Base-by-base conservation (phyloP, 257 asterid species). In the Petunia secreta region DNA sequence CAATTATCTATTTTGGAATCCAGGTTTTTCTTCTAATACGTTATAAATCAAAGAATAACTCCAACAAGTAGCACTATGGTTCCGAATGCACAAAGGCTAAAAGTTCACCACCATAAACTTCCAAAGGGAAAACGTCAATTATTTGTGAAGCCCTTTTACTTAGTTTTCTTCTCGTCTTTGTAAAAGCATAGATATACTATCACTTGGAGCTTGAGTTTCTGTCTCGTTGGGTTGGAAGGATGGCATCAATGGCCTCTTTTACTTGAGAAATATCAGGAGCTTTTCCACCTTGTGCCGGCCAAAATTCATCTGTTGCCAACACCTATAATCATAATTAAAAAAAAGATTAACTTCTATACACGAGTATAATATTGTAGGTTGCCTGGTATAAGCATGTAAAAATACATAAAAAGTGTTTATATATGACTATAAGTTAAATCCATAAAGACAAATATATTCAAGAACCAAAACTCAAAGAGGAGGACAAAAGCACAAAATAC, bases 231-330 rank as follows among this genome's bases (percentile, higher is more conserved):
- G 97, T 86, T 4, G 98, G 92, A 15, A 94, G 91, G 58, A 93
- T 91, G 43, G 96, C 92, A 79, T 94, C 98, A 75, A 94, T 90
- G 78, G 98, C 95, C 84, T 91, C 98, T 86, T 90, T 89, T 16
- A 93, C 98, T 83, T 93, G 98, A 60, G 92, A 87, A 57, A 94
- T 91, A 14, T 94, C 98, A 0, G 96, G 96, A 8, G 95, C 96
- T 85, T 91, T 91, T 66, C 95, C 94, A 3, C 95, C 96, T 80
- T 92, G 97, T 63, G 93, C 91, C 2, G 98, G 98, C 98, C 98
- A 94, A 84, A 94, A 93, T 34, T 94, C 98, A 84, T 94, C 98
- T 0, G 96, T 89, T 37, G 98, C 98, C 90, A 94, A 89, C 15
- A 95, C 98, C 98, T 94, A 78, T 7, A 46, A 7, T 8, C 10